Conservation (phyloP, 2,329 filamentous ascomycete species). For the Fusarium hainanense region DNA sequence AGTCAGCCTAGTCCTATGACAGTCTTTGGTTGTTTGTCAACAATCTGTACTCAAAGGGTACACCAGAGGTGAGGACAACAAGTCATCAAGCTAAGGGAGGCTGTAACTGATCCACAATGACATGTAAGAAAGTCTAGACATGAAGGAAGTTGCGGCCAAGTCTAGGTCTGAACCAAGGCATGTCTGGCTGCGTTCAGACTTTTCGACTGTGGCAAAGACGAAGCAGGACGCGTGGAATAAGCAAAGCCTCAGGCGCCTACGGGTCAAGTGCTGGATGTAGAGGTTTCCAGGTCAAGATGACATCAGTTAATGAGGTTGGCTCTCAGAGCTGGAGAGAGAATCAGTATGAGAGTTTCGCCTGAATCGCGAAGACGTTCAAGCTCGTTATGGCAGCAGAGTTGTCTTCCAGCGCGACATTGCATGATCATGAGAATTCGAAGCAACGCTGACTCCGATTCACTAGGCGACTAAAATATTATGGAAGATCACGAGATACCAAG, state of each 20-base stretch:
- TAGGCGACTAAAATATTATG: no score
- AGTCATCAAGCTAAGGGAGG: neutral
- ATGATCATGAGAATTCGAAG: no score
- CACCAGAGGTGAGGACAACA: neutral
- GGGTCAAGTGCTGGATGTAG: neutral
- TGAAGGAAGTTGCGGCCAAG: neutral
- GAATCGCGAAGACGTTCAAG: no score
- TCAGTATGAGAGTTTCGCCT: no score
- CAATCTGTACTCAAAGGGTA: neutral
- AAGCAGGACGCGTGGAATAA: neutral
- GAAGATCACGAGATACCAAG: no score
- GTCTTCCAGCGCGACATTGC: no score
- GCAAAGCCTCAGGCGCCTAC: neutral
- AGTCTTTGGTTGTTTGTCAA: neutral
- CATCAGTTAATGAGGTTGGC: no score
- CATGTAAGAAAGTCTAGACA: neutral
- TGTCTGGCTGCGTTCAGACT: neutral
- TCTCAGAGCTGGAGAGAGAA: no score
- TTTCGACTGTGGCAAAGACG: neutral
- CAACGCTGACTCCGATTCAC: no score
- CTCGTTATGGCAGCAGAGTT: no score
- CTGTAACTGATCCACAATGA: neutral
- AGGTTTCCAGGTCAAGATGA: neutral
- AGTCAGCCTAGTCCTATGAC: neutral
- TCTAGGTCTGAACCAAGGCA: neutral